Evolutionary conservation across 352 stramenopile species (phyloP).

Genomic region (Globisporangium acanthophoron): DNA sequence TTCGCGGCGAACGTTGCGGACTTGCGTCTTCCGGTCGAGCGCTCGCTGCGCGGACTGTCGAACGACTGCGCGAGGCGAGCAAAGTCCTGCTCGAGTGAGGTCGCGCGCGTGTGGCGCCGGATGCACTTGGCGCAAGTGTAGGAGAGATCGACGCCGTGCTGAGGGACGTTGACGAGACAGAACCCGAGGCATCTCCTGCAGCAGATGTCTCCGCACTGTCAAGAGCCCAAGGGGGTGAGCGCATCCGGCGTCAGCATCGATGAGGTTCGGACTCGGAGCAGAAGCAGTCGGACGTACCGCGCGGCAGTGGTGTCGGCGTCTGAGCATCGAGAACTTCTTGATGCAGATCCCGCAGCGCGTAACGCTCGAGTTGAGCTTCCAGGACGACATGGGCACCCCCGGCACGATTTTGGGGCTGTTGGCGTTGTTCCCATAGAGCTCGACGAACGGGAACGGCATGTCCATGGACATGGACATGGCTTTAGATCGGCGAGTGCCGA

Average conservation of each 20-base stretch:
- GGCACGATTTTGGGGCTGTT: constrained; percentile 31
- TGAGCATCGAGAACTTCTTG: constrained; percentile 59
- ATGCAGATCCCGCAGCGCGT: constrained; percentile 53
- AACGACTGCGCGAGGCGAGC: constrained; percentile 32
- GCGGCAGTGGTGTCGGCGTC: constrained; percentile 65
- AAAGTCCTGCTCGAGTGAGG: constrained; percentile 40
- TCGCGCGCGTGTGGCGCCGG: constrained; percentile 40
- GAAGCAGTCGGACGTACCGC: constrained; percentile 28
- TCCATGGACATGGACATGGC: constrained; percentile 20
- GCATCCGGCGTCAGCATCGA: too few relatives aligned
- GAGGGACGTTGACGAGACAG: constrained; percentile 59
- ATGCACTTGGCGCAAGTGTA: constrained; percentile 66
- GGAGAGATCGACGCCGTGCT: constrained; percentile 52
- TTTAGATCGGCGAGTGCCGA: too few relatives aligned
- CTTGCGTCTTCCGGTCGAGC: neutral
- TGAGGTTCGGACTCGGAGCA: too few relatives aligned
- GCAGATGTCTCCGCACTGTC: constrained; percentile 70
- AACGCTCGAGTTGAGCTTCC: constrained; percentile 45
- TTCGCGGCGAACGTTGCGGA: constrained; percentile 9
- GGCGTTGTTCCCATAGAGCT: constrained; percentile 28
- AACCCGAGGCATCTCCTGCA: constrained; percentile 63
- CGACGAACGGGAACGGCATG: constrained; percentile 38
- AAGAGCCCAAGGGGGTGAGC: constrained; percentile 17
- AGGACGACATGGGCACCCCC: constrained; percentile 42
- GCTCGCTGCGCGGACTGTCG: constrained; percentile 20